These are phyloP conservation scores for Acanthamoeba sp. DNA, from an alignment of 208 protist species.

Conservation along the genomic window DNA sequence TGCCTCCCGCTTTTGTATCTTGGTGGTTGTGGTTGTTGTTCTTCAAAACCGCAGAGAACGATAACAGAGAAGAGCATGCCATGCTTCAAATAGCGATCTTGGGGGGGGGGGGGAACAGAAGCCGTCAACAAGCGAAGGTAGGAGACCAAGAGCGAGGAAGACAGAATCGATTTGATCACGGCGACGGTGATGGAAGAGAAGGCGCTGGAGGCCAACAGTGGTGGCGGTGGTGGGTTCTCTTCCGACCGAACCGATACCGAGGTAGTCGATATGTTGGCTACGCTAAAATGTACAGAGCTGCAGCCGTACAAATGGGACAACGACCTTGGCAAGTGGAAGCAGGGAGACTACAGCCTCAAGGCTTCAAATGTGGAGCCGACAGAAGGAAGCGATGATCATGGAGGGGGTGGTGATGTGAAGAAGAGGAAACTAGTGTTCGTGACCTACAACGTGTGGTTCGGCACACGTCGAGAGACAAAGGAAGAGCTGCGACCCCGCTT, in stretches of 20 bases:
- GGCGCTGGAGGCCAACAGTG: background rate
- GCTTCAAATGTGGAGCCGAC: background rate
- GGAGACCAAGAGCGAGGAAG: background rate
- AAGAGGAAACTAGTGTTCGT: slow-evolving; percentile 26
- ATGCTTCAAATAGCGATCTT: background rate
- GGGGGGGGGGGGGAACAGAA: too few relatives aligned
- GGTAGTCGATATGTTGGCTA: background rate
- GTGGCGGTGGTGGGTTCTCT: background rate
- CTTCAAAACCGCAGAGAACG: too few relatives aligned
- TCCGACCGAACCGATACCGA: background rate
- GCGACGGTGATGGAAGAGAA: slow-evolving; percentile 15
- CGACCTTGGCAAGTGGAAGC: slow-evolving; percentile 13
- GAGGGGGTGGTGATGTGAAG: background rate
- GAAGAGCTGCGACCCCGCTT: slow-evolving; percentile 54
- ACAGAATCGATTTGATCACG: background rate
- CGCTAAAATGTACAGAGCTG: slow-evolving; percentile 61
- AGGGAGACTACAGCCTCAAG: background rate
- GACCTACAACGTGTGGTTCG: slow-evolving; percentile 61
- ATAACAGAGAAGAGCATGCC: background rate
- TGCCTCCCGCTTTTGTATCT: too few relatives aligned
- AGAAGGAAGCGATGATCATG: background rate
- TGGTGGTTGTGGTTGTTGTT: too few relatives aligned
- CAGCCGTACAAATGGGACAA: slow-evolving; percentile 51
- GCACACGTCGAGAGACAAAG: slow-evolving; percentile 40
- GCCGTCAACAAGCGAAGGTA: background rate